Conservation (phyloP, 2,329 filamentous ascomycete species). For the Ceratocystis alfenasii region DNA sequence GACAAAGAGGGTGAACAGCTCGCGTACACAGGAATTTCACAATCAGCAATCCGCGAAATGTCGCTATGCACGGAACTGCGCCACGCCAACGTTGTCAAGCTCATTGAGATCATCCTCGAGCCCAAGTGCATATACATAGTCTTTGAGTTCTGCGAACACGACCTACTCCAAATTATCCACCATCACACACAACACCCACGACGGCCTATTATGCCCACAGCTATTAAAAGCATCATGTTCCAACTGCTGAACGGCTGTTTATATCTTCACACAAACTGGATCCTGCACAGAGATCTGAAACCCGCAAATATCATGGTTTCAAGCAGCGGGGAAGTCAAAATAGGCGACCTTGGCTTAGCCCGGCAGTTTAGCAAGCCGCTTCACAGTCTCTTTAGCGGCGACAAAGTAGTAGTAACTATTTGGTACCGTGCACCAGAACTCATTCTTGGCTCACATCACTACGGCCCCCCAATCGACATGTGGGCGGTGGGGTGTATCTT, state of each 20-base stretch:
- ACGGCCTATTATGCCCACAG: slow-evolving; percentile 75
- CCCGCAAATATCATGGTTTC: slow-evolving; percentile 99
- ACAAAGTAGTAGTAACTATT: slow-evolving; percentile 97
- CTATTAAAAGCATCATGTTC: slow-evolving; percentile 88
- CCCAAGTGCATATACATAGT: slow-evolving; percentile 99
- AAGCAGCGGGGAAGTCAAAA: slow-evolving; percentile 76
- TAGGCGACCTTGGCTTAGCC: slow-evolving; percentile 85
- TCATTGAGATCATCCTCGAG: slow-evolving; percentile 92
- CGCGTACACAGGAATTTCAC: slow-evolving; percentile 93
- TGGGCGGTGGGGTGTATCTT: slow-evolving; percentile 99
- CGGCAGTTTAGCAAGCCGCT: slow-evolving; percentile 89
- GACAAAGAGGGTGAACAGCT: slow-evolving; percentile 95
- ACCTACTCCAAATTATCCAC: slow-evolving; percentile 93
- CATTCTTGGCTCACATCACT: slow-evolving; percentile 83
- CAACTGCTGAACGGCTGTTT: slow-evolving; percentile 90
- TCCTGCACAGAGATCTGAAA: slow-evolving; percentile 91
- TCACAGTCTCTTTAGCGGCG: slow-evolving; percentile 80
- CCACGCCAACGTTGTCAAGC: slow-evolving; percentile 78
- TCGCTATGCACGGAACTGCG: slow-evolving; percentile 84
- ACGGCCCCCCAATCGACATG: slow-evolving; percentile 91
- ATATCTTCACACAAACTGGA: slow-evolving; percentile 94
- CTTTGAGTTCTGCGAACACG: slow-evolving; percentile 96
- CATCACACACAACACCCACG: slow-evolving; percentile 85
- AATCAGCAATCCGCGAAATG: slow-evolving; percentile 96
- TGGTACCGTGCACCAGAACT: slow-evolving; percentile 97